Evolutionary conservation across 495 filamentous ascomycete species (phyloP).

Genomic region (Xylaria intraflava): DNA sequence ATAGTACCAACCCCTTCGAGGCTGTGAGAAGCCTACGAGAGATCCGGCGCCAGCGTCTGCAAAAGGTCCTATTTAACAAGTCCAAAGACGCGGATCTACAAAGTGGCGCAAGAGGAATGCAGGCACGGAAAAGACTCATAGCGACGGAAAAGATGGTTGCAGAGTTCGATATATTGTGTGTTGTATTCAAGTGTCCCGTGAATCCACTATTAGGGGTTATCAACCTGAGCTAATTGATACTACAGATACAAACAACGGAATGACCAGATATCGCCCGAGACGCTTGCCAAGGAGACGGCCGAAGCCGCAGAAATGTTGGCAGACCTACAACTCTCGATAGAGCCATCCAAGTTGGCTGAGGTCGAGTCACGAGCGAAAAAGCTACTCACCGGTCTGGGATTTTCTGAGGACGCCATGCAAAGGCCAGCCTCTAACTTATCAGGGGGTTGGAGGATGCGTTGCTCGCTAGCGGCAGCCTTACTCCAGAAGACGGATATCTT

Average conservation of each 20-base stretch:
- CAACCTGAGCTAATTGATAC: background rate
- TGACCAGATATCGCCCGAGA: slow-evolving; percentile 47
- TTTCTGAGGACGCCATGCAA: slow-evolving; percentile 50
- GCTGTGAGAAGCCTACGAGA: slow-evolving; percentile 54
- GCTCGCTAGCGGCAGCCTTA: slow-evolving; percentile 57
- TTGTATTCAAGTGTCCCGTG: background rate
- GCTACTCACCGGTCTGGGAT: slow-evolving; percentile 64
- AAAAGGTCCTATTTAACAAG: slow-evolving; percentile 56
- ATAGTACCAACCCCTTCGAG: slow-evolving; percentile 43
- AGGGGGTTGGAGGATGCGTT: slow-evolving; percentile 75
- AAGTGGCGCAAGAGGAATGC: slow-evolving; percentile 64
- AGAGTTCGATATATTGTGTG: slow-evolving; percentile 48
- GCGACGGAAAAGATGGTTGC: slow-evolving; percentile 57
- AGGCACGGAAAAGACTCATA: slow-evolving; percentile 63
- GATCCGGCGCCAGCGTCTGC: slow-evolving; percentile 51
- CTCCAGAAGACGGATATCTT: slow-evolving; percentile 68
- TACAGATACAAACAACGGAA: slow-evolving; percentile 47
- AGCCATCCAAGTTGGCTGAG: slow-evolving; percentile 46
- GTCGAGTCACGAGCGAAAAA: slow-evolving; percentile 55
- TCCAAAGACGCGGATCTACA: slow-evolving; percentile 65
- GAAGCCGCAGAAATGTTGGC: slow-evolving; percentile 56
- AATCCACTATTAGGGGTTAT: background rate
- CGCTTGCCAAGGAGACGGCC: slow-evolving; percentile 54
- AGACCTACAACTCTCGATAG: slow-evolving; percentile 53
- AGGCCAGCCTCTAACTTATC: slow-evolving; percentile 59